Evolutionary conservation across 176 grass and related monocot genomes (phyloP), one percentile per base, ranked within the genome.

Genomic region (Musa troglodytarum): DNA sequence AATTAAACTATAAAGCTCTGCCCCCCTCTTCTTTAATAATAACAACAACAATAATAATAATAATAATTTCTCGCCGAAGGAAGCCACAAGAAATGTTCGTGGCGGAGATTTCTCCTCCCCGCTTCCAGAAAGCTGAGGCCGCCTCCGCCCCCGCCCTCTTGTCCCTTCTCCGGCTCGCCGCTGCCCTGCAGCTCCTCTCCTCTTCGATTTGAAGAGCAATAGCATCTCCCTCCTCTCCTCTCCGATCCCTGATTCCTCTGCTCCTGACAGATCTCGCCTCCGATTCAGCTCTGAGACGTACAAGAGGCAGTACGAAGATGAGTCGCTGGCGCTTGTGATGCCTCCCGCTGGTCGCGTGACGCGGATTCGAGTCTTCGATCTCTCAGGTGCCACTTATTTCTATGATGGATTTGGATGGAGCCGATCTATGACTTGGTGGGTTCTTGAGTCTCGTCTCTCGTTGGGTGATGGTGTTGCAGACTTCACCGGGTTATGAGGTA

Each of bases 51-150:
- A n/a, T 12, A 0, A 43, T 51, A 19, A 43, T 43, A 28, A 66
- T 26, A 28, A 66, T 26, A 23, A 14, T 68, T 26, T 28, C 50
- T n/a, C 57, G 17, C 57, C 65, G 84, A 58, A 76, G 78, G 84
- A 87, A 86, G 65, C 92, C 92, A 92, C 92, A 84, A 90, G 83
- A 88, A 90, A 92, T 88, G 73, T 77, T 92, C 88, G 89, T 92
- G 89, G 93, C 93, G 87, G 81, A 88, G 87, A 87, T 87, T 92
- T 87, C 71, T 90, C 89, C 52, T 54, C 9, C 58, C 69, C 15
- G 11, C 28, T 4, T 10, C 34, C 16, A 22, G 71, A 73, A 21
- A 57, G 55, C 20, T 52, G 67, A 50, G 75, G 71, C 12, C 26
- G 20, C 71, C 68, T 81, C 68, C 57, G 34, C 20, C 25, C 51